Percentiles rank a stretch among this genome's conserved stretches.
phyloP scores from a whole-genome alignment of 805 yeast genomes.

The Yarrowia sp. region DNA sequence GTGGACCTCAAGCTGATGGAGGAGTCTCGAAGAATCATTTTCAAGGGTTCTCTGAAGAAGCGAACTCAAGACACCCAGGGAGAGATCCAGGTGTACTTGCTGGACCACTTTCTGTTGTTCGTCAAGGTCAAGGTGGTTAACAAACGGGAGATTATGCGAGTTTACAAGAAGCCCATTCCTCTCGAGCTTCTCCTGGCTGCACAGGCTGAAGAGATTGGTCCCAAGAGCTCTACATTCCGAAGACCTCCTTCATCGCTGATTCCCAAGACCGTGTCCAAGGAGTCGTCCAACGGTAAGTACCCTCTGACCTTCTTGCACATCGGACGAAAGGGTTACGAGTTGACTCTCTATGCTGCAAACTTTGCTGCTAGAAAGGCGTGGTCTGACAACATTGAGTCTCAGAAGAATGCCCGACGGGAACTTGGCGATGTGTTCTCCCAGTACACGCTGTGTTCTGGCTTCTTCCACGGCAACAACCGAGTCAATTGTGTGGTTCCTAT shows the following conservation, averaged over 20 bases:
- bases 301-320: conserved; percentile 50
- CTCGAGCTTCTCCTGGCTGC: conserved; percentile 42
- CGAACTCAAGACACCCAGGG: conserved; percentile 69
- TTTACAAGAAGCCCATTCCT: conserved; percentile 62
- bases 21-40: conserved; percentile 73
- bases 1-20: conserved; percentile 82
- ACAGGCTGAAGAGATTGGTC: conserved; percentile 73
- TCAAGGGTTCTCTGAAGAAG: conserved; percentile 72
- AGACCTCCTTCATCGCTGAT: conserved; percentile 32
- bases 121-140: conserved; percentile 82
- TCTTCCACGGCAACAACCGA: conserved; percentile 68
- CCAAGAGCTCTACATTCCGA: conserved; percentile 41
- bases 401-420: conserved; percentile 68
- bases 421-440: conserved; percentile 76
- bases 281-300: conserved; percentile 34
- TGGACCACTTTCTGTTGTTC: conserved; percentile 84
- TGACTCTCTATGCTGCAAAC: conserved; percentile 43
- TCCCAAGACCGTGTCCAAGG: conserved; percentile 26
- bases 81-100: conserved; percentile 77
- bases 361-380: conserved; percentile 68
- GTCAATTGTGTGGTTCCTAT: conserved; percentile 90
- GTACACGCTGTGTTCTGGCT: conserved; percentile 68
- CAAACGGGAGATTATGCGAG: conserved; percentile 87
- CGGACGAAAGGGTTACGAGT: conserved; percentile 48
- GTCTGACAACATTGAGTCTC: conserved; percentile 72